Evolutionary conservation across 2,329 filamentous ascomycete genomes (phyloP), one percentile per base, ranked within the genome.

Genomic region (Cercospora zeina): DNA sequence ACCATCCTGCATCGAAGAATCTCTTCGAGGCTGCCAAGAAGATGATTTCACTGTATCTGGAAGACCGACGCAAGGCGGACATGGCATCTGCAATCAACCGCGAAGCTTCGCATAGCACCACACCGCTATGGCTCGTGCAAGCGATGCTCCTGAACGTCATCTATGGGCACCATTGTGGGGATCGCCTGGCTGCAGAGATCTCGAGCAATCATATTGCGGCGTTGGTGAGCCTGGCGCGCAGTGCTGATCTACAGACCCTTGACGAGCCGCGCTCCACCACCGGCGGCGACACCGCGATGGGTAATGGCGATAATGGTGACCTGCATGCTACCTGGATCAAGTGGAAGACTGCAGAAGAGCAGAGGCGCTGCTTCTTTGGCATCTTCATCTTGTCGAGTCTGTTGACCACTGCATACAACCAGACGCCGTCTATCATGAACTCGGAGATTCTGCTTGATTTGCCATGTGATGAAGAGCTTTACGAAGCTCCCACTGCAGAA

Each of bases 111-210:
- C 68, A 68, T 13, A 78, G 81, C 11, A 70, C 85, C 59, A 87
- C 93, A 1, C 93, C 93, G 0, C 82, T 97, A 42, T 97, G 93
- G 93, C 83, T 99, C 27, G 92, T 97, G 14, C 95, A 97, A 76
- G 91, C 93, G 0, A 97, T 97, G 93, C 81, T 97, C 8, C 82
- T 99, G 55, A 97, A 96, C 73, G 90, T 97, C 37, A 90, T 97
- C 14, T 97, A 96, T 73, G 93, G 93, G 13, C 91, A 97, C 75
- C 96, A 96, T 68, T 96, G 92, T 74, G 91, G 90, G 37, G 93
- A 97, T 74, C 93, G 96, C 78, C 88, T 87, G 58, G 89, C 91
- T 21, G 91, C 90, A 63, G 92, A 97, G 73, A 96, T 96, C 71
- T 93, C 93, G 1, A 93, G 89, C 66, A 96, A 90, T 1, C 93